These are phyloP conservation scores for Lasiodiplodia gonubiensis DNA, from an alignment of 2,329 filamentous ascomycete genomes.

Conservation along the genomic window DNA sequence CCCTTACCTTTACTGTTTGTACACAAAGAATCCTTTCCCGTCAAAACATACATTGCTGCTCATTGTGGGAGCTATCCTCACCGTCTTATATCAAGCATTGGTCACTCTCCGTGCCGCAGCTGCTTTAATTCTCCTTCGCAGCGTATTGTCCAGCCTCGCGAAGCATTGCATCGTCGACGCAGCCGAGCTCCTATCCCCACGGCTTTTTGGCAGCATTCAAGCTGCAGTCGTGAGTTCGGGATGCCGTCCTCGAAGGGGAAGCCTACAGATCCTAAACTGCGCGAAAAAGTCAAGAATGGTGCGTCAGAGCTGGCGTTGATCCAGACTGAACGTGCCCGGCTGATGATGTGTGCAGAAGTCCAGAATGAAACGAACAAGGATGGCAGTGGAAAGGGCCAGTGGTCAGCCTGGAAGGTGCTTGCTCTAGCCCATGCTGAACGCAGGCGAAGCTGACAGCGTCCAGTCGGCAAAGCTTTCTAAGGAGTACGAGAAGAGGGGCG, in stretches of 20 bases:
- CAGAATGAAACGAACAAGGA: slow-evolving; percentile 54
- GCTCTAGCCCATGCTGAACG: neutral
- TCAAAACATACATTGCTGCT: neutral
- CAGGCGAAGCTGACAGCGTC: neutral
- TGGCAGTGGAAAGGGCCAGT: slow-evolving; percentile 53
- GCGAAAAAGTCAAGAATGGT: slow-evolving; percentile 53
- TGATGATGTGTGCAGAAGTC: slow-evolving; percentile 39
- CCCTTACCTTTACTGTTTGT: neutral
- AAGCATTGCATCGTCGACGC: neutral
- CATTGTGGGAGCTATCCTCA: too few species aligned
- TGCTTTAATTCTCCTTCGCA: neutral
- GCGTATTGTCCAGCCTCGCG: neutral
- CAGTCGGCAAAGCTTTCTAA: slow-evolving; percentile 51
- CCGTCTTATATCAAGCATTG: neutral
- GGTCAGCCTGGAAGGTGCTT: slow-evolving; percentile 55
- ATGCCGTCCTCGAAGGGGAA: slow-evolving; percentile 54
- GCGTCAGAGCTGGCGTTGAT: neutral
- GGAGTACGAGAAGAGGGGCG: slow-evolving; percentile 49
- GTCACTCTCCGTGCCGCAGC: neutral
- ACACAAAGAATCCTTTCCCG: neutral
- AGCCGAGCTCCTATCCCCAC: neutral
- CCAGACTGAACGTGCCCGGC: neutral
- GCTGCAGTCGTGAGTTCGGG: slow-evolving; percentile 13
- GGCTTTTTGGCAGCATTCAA: neutral
- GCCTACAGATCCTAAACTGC: slow-evolving; percentile 52